Conservation (phyloP, 1,139 yeast genomes). For the Sugiyamaella xylanicola region DNA sequence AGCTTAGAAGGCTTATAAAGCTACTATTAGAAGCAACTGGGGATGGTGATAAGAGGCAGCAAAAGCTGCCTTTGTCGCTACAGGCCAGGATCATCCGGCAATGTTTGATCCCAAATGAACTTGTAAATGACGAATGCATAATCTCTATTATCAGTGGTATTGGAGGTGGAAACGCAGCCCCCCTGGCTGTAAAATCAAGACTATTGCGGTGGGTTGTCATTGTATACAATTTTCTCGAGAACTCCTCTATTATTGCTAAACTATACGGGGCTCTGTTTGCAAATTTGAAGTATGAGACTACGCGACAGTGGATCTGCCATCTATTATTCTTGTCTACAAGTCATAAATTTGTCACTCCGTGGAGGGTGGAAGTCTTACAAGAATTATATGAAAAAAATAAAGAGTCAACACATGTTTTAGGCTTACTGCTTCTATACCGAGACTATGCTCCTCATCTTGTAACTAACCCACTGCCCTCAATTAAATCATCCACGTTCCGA, state of each 20-base stretch:
- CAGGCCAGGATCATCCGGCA: slow-evolving; percentile 33
- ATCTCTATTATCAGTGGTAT: slow-evolving; percentile 39
- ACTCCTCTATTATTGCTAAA: slow-evolving; percentile 32
- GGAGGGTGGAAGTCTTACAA: slow-evolving; percentile 43
- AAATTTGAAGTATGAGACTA: slow-evolving; percentile 49
- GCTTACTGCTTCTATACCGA: slow-evolving; percentile 38
- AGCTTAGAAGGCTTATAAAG: background rate
- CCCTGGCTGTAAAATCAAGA: slow-evolving; percentile 38
- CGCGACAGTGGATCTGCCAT: slow-evolving; percentile 50
- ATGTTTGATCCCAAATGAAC: slow-evolving; percentile 41
- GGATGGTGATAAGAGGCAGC: background rate
- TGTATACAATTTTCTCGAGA: slow-evolving; percentile 40
- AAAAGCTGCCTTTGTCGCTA: slow-evolving; percentile 2
- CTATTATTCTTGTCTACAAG: slow-evolving; percentile 46
- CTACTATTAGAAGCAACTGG: background rate
- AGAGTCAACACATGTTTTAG: slow-evolving; percentile 40
- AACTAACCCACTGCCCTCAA: slow-evolving; percentile 32
- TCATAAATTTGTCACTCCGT: slow-evolving; percentile 41
- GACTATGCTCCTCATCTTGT: slow-evolving; percentile 38
- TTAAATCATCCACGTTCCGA: slow-evolving; percentile 35
- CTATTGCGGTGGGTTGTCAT: slow-evolving; percentile 48
- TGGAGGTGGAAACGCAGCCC: slow-evolving; percentile 36
- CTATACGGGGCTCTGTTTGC: slow-evolving; percentile 48
- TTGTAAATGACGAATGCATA: slow-evolving; percentile 36
- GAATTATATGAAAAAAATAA: slow-evolving; percentile 43